Base-by-base conservation (phyloP, 345 rosid genomes). In the Odontarrhena argentea region DNA sequence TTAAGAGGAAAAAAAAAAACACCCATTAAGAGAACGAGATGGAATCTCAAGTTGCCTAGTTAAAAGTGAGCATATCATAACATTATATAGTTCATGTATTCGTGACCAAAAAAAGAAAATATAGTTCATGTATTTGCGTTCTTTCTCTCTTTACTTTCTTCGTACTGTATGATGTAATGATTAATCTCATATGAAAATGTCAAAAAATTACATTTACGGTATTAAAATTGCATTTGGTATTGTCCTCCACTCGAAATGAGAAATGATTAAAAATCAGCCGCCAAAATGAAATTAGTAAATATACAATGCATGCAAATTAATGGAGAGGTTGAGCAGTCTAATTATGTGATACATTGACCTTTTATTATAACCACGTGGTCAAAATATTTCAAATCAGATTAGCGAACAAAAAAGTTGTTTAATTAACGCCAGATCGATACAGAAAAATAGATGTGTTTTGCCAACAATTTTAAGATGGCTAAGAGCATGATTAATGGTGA, bases 1-100 rank as follows among this genome's bases (percentile, higher is more conserved):
- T 18, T 18, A 18, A 18, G 22, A 18, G 1, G n/a, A n/a, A 26
- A 36, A 46, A 4, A 42, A 24, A 24, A 36, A 46, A 34, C 34
- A 54, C 34, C 34, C 7, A 28, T 47, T 62, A 37, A 57, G 40
- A 62, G 26, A 55, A 55, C 37, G 40, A 45, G 50, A 37, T 45
- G 63, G 68, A 61, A 70, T 62, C 58, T 28, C 75, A 63, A 63
- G 52, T 63, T 63, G 69, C 51, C 40, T 63, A 62, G 25, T 36
- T 55, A 62, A 25, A 69, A 46, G 36, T 42, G 53, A 44, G 41
- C 40, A 52, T 37, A 53, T 35, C 47, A 55, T 69, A 18, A 18
- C 22, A 18, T 18, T 18, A 43, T 42, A 11, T 60, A 34, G 45
- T 32, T n/a, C n/a, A n/a, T n/a, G n/a, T n/a, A n/a, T n/a, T n/a